Conservation (phyloP, 163 green algal species). For the Chlorella variabilis region DNA sequence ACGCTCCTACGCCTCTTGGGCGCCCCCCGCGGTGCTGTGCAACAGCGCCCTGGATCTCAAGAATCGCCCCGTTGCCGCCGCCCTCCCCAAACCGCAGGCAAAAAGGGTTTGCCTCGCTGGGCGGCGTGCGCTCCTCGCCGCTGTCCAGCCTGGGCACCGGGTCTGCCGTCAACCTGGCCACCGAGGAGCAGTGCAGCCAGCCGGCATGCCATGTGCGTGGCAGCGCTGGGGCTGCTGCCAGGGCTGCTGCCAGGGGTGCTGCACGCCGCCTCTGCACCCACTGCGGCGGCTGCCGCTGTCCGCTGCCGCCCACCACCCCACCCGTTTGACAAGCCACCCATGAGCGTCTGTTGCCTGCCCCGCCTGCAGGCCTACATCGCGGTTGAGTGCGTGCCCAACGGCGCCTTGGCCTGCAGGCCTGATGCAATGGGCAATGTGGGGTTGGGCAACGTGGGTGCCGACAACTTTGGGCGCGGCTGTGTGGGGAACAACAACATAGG, state of each 20-base stretch:
- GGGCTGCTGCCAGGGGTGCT: background rate
- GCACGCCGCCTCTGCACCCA: no score
- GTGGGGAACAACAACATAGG: conserved; percentile 25
- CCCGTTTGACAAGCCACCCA: no score
- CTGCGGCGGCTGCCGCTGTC: no score
- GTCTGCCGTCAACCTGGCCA: background rate
- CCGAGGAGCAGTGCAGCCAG: conserved; percentile 4
- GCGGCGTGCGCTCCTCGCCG: background rate
- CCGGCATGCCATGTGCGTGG: background rate
- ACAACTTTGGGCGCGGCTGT: conserved; percentile 10
- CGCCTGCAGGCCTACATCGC: conserved; percentile 13
- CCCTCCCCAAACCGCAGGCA: no score
- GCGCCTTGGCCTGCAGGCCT: background rate
- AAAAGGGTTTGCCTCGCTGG: background rate
- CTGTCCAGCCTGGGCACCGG: background rate
- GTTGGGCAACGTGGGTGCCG: background rate
- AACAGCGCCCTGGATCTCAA: no score
- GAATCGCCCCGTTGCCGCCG: no score
- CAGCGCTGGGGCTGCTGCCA: no score
- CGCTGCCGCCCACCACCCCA: no score
- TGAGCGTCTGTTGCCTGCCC: no score
- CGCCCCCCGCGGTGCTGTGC: no score
- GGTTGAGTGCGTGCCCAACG: conserved; percentile 1
- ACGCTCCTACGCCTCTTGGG: no score
- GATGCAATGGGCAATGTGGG: conserved; percentile 13